Base-by-base conservation (phyloP, 2,329 filamentous ascomycete genomes). In the Hypocreales sp. region DNA sequence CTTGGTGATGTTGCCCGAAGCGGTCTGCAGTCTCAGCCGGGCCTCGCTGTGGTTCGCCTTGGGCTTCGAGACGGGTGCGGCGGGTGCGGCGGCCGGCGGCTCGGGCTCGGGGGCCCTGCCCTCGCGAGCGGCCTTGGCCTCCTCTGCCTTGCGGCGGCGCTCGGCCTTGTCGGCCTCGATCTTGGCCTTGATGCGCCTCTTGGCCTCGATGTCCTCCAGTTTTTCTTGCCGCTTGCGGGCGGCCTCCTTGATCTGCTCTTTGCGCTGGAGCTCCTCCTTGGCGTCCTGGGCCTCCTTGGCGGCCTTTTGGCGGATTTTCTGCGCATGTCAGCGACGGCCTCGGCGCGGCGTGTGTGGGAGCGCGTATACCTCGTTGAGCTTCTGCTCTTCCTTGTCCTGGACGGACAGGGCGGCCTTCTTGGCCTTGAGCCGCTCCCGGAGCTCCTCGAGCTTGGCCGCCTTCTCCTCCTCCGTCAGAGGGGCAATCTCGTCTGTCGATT, bases 111-210 rank as follows among this genome's bases (percentile, higher is more conserved):
- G 49, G 11, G 60, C 56, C 29, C 70, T 63, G n/a, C 87, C 86
- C 39, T 84, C 81, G n/a, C 87, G 70, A 30, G 72, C 71, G 1
- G 86, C 86, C 57, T 87, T 92, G 41, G 83, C 80, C 31, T 72
- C 64, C 45, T 93, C 90, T 4, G 82, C 77, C 50, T 90, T 92
- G 37, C 78, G 67, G 37, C 80, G 75, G 29, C 90, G 74, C 44
- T 87, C 84, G 40, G 82, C 79, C 61, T 92, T 94, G 58, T 95
- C 86, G 10, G 80, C 86, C 40, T 90, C 86, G 37, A 98, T 93
- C 64, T 86, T 86, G 31, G 83, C 86, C 56, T 84, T 78, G 50
- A 94, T 87, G 20, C 80, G 72, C 53, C 78, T 81, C 62, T 87
- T 90, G 8, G 83, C 87, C 23, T 83, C 82, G 7, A 78, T 52